Base-by-base conservation (phyloP, 164 flowering plant species). In the Vitis vinifera region DNA sequence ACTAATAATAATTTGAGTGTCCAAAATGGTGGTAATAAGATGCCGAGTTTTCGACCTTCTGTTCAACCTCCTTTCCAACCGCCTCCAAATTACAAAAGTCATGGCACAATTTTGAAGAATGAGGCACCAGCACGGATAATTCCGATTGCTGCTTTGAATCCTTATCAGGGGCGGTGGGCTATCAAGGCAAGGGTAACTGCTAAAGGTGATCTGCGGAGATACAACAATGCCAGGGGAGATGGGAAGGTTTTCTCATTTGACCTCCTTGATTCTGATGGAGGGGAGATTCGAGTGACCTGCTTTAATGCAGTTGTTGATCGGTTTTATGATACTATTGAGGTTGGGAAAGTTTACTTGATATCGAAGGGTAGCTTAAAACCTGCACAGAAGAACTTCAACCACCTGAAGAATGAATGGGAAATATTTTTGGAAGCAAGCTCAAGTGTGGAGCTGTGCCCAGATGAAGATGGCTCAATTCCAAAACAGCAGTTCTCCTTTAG, bases 171-270 rank as follows among this genome's bases (percentile, higher is more conserved):
- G 8, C 81, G 98, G 56, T 96, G 99, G 99, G 97, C 99, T 57
- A 90, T 96, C 75, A 93, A 87, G 82, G 99, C 99, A 17, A 89
- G 99, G 73, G 97, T 96, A 19, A 96, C 98, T 68, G 93, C 97
- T 23, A 96, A 96, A 76, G 98, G 97, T 44, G 97, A 92, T 72
- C 84, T 93, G 6, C 91, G 97, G 1, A 89, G 96, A 17, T 96
- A 93, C 78, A 96, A 93, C 75, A 96, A 96, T 84, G 97, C 98
- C 16, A 78, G 78, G 69, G 99, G 99, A 72, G 99, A 96, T 82
- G 99, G 99, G 57, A 96, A 96, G 81, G 97, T 96, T 8, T 96
- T 96, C 80, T 96, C 99, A 55, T 96, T 96, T 77, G 98, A 96
- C 65, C 96, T 96, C 53, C 96, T 96, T 55, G 99, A 93, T 67